These are phyloP conservation scores for Breviolum minutum DNA, from an alignment of 73 alveolate genomes.

Conservation along the genomic window DNA sequence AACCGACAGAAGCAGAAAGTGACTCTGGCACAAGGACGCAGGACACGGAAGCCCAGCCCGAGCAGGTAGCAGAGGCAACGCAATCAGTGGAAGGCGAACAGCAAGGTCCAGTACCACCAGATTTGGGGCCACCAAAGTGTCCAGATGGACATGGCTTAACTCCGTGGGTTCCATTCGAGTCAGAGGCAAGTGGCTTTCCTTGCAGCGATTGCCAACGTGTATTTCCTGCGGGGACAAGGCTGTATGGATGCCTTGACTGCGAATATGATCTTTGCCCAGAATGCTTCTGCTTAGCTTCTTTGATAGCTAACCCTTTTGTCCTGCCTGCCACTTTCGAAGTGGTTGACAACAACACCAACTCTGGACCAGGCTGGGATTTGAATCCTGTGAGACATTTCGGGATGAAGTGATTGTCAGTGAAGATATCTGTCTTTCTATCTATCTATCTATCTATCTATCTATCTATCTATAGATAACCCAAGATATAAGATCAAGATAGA, in stretches of 20 bases:
- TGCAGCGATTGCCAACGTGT: constrained; percentile 51
- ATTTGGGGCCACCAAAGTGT: constrained; percentile 44
- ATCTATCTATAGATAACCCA: too few species aligned
- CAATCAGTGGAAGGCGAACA: background rate
- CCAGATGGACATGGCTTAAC: constrained; percentile 68
- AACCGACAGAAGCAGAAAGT: constrained; percentile 7
- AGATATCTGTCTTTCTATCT: too few species aligned
- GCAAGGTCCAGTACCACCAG: background rate
- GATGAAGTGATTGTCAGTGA: background rate
- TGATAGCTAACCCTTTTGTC: constrained; percentile 4
- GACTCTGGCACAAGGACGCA: too few species aligned
- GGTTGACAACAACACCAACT: background rate
- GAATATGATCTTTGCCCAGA: constrained; percentile 77
- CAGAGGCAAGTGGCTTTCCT: constrained; percentile 24
- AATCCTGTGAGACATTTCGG: background rate
- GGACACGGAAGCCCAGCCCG: background rate
- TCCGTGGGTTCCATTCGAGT: constrained; percentile 48
- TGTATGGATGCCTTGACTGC: constrained; percentile 77
- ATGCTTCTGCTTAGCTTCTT: too few species aligned
- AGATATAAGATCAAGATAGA: too few species aligned
- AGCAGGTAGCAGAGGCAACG: background rate
- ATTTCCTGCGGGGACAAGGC: constrained; percentile 20
- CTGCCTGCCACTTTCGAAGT: background rate
- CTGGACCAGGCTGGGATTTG: background rate
- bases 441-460: too few species aligned